Evolutionary conservation across 306 rosid genomes (phyloP).

Genomic region (Argentina anserina): DNA sequence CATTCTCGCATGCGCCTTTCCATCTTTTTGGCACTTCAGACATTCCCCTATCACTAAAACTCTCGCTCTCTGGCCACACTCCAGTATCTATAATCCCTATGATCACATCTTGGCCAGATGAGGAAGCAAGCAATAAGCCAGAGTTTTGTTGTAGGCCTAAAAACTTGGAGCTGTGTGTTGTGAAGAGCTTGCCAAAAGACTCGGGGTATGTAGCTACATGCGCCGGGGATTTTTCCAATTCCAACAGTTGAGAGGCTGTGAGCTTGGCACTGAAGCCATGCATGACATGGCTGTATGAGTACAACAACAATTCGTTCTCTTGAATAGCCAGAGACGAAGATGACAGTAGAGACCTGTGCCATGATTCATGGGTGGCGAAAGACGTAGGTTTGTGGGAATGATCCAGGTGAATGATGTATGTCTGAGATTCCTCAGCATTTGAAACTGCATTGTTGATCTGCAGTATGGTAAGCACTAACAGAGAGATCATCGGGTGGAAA

Average conservation of each 20-base stretch:
- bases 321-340: background rate
- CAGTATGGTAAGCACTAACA: background rate
- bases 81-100: constrained; percentile 19
- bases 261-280: constrained; percentile 24
- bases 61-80: constrained; percentile 31
- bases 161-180: constrained; percentile 17
- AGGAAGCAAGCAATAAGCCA: constrained; percentile 27
- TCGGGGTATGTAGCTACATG: constrained; percentile 2
- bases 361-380: background rate
- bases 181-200: constrained; percentile 5
- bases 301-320: background rate
- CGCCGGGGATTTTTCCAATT: background rate
- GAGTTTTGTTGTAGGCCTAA: constrained; percentile 1
- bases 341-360: constrained; percentile 23
- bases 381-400: constrained; percentile 1
- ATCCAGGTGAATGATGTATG: constrained; percentile 15
- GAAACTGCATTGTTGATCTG: background rate
- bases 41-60: constrained; percentile 29
- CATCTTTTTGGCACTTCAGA: constrained; percentile 18
- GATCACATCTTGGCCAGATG: constrained; percentile 12
- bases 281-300: constrained; percentile 22
- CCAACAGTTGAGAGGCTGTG: background rate
- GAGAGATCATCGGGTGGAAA: background rate
- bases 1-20: constrained; percentile 21
- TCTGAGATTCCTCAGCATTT: background rate